Base-by-base conservation (phyloP, 2,329 filamentous ascomycete genomes). In the Elsinoe fawcettii region DNA sequence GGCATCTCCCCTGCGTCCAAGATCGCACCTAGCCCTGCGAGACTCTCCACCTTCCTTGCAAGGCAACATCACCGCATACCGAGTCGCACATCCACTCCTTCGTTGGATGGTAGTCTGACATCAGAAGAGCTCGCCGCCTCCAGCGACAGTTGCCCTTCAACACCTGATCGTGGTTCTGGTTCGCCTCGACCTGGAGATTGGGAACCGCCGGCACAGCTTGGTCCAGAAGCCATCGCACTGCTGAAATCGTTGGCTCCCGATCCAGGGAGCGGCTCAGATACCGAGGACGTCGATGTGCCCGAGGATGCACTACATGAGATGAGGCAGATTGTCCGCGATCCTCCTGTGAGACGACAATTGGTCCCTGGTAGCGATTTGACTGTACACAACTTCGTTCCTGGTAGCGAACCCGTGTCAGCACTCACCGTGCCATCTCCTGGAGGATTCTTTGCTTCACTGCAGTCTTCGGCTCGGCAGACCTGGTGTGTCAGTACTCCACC, bases 381-480 rank as follows among this genome's bases (percentile, higher is more conserved):
- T 36, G 49, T 44, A 2, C 37, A 7, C 2, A 32, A 56, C 54
- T 39, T 46, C 32, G 7, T 49, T 8, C 41, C 49, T 37, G 30
- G 30, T 11, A 76, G 84, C 12, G 85, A 85, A 57, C 87, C 85
- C 37, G 79, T 96, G 61, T 91, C 88, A 18, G 84, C 82, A 59
- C 80, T 96, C 18, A 91, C 91, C 23, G 90, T 97, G 32, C 92
- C 91, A 5, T 96, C 92, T 0, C 92, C 92, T 0, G 87, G 89
- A 23, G 90, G 87, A 0, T 96, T 96, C 77, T 96, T 96, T 72
- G 88, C 88, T 1, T 90, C 87, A 0, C 80, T 96, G 25, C 88
- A 87, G 36, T 82, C 86, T 2, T 81, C 83, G 25, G 84, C 86
- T 36, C 83, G 90, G 55, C 84, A 85, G 66, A 93, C 91, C 11